Conservation (phyloP, 2,329 filamentous ascomycete species). For the Xylariaceae sp. region DNA sequence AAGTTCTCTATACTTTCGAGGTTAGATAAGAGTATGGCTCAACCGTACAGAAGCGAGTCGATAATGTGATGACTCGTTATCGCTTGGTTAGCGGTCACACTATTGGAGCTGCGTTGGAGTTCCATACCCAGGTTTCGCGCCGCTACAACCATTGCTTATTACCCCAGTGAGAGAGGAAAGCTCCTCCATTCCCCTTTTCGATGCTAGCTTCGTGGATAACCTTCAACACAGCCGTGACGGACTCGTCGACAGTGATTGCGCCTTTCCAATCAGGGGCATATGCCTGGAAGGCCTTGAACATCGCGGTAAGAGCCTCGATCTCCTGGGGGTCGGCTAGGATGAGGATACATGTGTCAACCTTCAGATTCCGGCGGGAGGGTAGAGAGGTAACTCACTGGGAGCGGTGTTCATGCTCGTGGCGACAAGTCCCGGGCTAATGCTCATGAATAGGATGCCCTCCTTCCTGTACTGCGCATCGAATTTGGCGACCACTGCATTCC, state of each 20-base stretch:
- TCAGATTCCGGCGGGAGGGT: background rate
- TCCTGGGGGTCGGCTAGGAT: background rate
- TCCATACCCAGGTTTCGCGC: too few species aligned
- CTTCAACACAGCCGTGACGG: constrained; percentile 15
- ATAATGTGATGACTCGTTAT: too few species aligned
- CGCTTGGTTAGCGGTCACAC: too few species aligned
- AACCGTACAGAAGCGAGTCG: too few species aligned
- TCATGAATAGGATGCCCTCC: constrained; percentile 50
- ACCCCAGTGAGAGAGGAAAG: background rate
- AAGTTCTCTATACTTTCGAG: too few species aligned
- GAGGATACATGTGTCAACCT: background rate
- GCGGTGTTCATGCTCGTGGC: constrained; percentile 22
- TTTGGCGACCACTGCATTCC: constrained; percentile 48
- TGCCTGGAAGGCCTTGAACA: constrained; percentile 16
- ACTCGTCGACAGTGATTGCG: constrained; percentile 19
- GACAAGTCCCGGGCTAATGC: constrained; percentile 49
- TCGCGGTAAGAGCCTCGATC: background rate
- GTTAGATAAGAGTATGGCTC: too few species aligned
- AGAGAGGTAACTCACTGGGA: constrained; percentile 14
- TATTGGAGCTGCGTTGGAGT: too few species aligned
- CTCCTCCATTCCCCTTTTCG: constrained; percentile 1
- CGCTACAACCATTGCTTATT: background rate
- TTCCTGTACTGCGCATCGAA: constrained; percentile 46
- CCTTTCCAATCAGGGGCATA: constrained; percentile 26
- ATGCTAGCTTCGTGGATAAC: constrained; percentile 25